Conservation (phyloP, 495 filamentous ascomycete species). For the Penicillium samsonianum region DNA sequence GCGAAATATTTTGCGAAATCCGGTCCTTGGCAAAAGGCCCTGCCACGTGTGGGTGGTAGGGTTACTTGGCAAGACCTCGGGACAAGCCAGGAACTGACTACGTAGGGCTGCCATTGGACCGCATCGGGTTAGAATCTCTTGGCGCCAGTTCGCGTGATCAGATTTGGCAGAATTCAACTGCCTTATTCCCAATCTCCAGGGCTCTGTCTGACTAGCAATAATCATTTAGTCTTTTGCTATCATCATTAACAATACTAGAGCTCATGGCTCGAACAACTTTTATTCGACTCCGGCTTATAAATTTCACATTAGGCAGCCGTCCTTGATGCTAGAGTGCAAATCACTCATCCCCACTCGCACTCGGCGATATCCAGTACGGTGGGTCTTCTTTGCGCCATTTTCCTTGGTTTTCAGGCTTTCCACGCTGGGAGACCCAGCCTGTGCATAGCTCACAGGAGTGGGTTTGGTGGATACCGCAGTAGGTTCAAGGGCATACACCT, state of each 20-base stretch:
- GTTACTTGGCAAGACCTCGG: too few species aligned
- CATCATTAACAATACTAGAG: neutral
- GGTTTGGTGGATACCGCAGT: conserved; percentile 21
- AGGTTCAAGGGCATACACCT: conserved; percentile 65
- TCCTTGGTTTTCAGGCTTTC: conserved; percentile 31
- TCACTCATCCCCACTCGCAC: conserved; percentile 80
- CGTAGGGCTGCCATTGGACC: too few species aligned
- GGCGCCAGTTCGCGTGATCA: too few species aligned
- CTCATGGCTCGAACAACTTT: neutral
- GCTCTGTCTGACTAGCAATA: too few species aligned
- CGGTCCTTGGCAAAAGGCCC: too few species aligned
- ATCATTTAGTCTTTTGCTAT: too few species aligned
- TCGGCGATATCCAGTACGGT: conserved; percentile 58
- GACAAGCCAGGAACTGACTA: too few species aligned
- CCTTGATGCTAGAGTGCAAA: conserved; percentile 84
- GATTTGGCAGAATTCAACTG: too few species aligned
- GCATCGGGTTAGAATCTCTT: too few species aligned
- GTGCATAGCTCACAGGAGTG: conserved; percentile 38
- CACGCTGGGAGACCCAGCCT: conserved; percentile 33
- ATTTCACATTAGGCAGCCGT: conserved; percentile 84
- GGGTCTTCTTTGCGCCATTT: conserved; percentile 20
- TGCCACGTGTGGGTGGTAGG: too few species aligned
- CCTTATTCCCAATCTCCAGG: too few species aligned
- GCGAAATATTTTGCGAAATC: neutral
- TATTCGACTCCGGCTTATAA: neutral